These are phyloP conservation scores for Mortierella sp. DNA, from an alignment of 371 early-diverging fungal species.

Conservation along the genomic window DNA sequence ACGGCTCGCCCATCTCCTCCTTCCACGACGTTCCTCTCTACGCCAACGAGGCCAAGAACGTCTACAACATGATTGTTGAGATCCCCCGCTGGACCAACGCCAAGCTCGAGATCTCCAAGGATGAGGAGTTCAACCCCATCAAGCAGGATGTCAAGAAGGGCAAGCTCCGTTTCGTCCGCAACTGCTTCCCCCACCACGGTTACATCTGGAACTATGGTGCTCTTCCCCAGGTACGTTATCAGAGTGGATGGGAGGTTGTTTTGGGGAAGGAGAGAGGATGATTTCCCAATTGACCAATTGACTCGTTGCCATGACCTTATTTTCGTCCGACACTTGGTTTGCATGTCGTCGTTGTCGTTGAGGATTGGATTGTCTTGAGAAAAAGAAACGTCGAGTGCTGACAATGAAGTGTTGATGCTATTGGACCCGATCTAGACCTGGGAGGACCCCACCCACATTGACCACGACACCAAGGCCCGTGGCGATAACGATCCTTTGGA, in stretches of 20 bases:
- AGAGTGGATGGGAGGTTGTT: not conserved
- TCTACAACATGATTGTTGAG: conserved; percentile 98
- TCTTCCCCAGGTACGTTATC: conserved; percentile 85
- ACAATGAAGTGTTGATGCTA: not conserved
- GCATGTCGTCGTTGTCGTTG: not conserved
- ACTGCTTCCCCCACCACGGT: conserved; percentile 99
- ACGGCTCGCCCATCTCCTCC: conserved; percentile 87
- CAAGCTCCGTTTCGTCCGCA: conserved; percentile 97
- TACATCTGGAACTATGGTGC: conserved; percentile 99
- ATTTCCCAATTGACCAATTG: not conserved
- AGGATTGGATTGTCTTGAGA: not conserved
- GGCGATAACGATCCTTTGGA: conserved; percentile 99
- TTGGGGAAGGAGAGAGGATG: not conserved
- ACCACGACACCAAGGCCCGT: conserved; percentile 89
- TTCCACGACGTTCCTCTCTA: conserved; percentile 99
- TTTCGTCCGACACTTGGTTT: not conserved
- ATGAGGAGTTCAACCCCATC: conserved; percentile 97
- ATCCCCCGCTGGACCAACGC: conserved; percentile 99
- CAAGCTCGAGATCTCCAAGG: conserved; percentile 98
- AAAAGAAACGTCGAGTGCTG: not conserved
- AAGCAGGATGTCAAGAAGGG: conserved; percentile 99
- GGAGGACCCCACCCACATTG: conserved; percentile 94
- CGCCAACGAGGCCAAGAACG: conserved; percentile 84
- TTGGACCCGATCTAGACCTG: conserved; percentile 81
- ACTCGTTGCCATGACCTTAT: not conserved